Base-by-base conservation (phyloP, 139 green algal genomes). In the Chlorella sp. region DNA sequence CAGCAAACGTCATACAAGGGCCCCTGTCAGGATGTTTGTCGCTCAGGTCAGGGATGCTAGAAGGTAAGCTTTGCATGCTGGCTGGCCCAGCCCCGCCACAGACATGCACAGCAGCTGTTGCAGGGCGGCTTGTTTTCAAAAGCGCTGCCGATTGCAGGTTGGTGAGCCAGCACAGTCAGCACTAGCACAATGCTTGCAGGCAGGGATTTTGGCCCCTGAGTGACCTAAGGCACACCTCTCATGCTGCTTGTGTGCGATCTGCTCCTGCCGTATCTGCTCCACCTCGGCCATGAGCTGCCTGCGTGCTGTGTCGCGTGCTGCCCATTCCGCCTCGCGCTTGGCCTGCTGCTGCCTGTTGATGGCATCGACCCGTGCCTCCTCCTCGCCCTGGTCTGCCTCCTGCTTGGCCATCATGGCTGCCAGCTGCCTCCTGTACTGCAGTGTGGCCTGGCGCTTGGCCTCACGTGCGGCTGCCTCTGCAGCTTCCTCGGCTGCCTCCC, bases 371-470 rank as follows among this genome's bases (percentile, higher is more conserved):
- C 10, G 17, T 59, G 76, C 75, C 60, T 89, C 83, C 26, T 69
- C 67, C 73, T 85, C 80, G 3, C 59, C 74, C 2, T 10, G 71
- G 62, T 87, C 78, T 42, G 77, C 79, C 20, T 73, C 75, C 36
- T 89, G 76, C 55, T 82, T 81, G 6, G 71, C 62, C 80, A 86
- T 85, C 78, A 87, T 82, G 22, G 75, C 27, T 29, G 74, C 76
- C 49, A 89, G 78, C 75, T 89, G 80, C 60, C 75, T 50, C 49
- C 80, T 65, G 77, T 88, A 85, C 35, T 82, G 77, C 35, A 79
- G 74, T 50, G 49, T 62, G n/a, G n/a, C n/a, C n/a, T n/a, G n/a
- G 2, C 83, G 83, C 63, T 80, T 80, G 62, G 71, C 79, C n/a
- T n/a, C n/a, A 24, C 77, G 76, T 17, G 70, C 77, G 31, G 76